Evolutionary conservation across 2,329 filamentous ascomycete species (phyloP), one percentile per base, ranked within the genome.

Genomic region (Xylaria sp.): DNA sequence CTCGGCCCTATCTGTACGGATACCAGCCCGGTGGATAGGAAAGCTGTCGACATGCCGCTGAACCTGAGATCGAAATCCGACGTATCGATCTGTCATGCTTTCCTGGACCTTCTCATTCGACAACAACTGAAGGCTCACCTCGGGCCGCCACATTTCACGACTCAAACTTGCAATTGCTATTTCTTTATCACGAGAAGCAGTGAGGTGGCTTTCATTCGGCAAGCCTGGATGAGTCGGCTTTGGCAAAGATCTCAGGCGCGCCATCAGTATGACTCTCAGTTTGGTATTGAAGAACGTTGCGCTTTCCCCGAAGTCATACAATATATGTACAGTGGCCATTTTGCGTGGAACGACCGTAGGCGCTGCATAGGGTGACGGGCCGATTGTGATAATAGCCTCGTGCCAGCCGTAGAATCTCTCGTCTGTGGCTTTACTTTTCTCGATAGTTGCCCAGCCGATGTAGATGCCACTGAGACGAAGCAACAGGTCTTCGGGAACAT

Each of bases 391-490:
- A 12, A 92, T 80, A 2, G 85, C 83, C 73, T 89, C 86, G 69
- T 86, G 82, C 90, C 90, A 92, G 39, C 84, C 81, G 3, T 77
- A 68, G 0, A 82, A 78, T 1, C 82, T 60, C 3, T 77, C 76
- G 2, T 82, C 80, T 2, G 75, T 70, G 0, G 74, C 76, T 25
- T 80, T 77, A 0, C 77, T 76, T 0, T 81, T 79, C 1, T 83
- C 70, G 1, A 88, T 74, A 0, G 84, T 79, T 0, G 85, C 86
- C 90, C 90, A 92, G 2, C 88, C 90, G 48, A 90, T 88, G 74
- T 90, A 92, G 7, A 90, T 84, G 0, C 90, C 91, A 13, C 82
- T 80, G 59, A 92, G 82, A 2, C 86, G 84, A 70, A 86, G 79
- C 25, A 83, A 81, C 50, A 91, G 77, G 41, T 87, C 82, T 32